phyloP scores from a whole-genome alignment of 176 grass and related monocot species.

The Musa acuminata region DNA sequence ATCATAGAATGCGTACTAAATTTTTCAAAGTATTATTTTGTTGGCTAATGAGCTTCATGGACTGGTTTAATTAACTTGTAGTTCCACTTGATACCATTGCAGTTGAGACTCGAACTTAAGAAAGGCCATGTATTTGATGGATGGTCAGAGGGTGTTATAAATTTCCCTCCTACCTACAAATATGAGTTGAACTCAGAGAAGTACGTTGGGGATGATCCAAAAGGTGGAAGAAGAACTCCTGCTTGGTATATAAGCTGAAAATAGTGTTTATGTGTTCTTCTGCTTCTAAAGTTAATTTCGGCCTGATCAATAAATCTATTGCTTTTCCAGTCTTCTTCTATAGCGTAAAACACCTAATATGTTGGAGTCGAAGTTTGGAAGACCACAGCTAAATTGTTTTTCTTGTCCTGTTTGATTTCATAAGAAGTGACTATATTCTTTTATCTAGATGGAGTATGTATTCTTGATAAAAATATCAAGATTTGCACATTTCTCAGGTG shows the following conservation, averaged over 20 bases:
- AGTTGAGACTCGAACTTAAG: slow-evolving; percentile 67
- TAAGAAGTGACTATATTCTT: no score
- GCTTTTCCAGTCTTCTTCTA: not conserved
- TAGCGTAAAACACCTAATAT: not conserved
- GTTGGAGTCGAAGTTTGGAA: no score
- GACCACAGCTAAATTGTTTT: not conserved
- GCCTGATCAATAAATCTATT: not conserved
- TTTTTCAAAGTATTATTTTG: not conserved
- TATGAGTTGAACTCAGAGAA: slow-evolving; percentile 71
- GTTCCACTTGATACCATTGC: slow-evolving; percentile 3
- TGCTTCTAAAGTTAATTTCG: not conserved
- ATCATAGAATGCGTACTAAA: not conserved
- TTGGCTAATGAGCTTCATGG: not conserved
- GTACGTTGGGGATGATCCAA: slow-evolving; percentile 42
- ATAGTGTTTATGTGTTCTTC: not conserved
- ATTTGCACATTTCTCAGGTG: no score
- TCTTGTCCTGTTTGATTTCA: no score
- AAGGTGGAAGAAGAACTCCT: slow-evolving; percentile 63
- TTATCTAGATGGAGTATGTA: no score
- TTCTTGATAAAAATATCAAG: no score
- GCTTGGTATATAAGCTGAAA: slow-evolving; percentile 53
- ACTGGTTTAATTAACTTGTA: not conserved
- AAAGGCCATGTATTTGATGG: slow-evolving; percentile 63
- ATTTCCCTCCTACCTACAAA: slow-evolving; percentile 84
- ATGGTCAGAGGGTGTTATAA: slow-evolving; percentile 72